phyloP scores from a whole-genome alignment of 2,329 filamentous ascomycete genomes.

The Pyrenophora teres region DNA sequence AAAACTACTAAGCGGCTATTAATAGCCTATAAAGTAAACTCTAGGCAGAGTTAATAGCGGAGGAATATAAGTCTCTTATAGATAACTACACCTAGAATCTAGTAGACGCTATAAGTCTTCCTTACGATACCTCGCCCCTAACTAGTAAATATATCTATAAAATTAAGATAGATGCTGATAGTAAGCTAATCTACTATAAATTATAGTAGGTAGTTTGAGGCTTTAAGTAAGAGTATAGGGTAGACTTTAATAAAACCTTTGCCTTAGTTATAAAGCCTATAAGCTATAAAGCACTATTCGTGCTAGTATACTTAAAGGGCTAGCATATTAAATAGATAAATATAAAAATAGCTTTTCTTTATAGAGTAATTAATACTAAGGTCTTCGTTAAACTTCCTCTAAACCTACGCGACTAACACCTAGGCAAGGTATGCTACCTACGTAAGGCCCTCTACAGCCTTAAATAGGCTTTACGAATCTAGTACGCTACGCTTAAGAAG shows the following conservation, averaged over 20 bases:
- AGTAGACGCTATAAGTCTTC: no score
- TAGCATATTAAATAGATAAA: slow-evolving; percentile 43
- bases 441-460: slow-evolving; percentile 37
- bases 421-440: slow-evolving; percentile 24
- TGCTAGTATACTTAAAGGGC: slow-evolving; percentile 26
- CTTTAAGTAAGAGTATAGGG: slow-evolving; percentile 30
- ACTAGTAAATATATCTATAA: slow-evolving; percentile 27
- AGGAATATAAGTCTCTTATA: no score
- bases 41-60: no score
- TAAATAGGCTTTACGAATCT: slow-evolving; percentile 35
- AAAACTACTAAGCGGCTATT: no score
- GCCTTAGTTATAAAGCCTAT: slow-evolving; percentile 29
- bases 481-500: slow-evolving; percentile 24
- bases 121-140: no score
- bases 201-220: slow-evolving; percentile 31
- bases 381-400: slow-evolving; percentile 33
- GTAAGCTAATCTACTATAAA: slow-evolving; percentile 30
- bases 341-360: slow-evolving; percentile 41
- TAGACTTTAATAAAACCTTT: slow-evolving; percentile 38
- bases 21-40: no score
- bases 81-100: no score
- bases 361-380: slow-evolving; percentile 30
- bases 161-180: slow-evolving; percentile 24
- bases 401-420: slow-evolving; percentile 5
- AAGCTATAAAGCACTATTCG: slow-evolving; percentile 34